Percentiles rank a stretch among this genome's conserved stretches.
Evolutionary conservation across 441 rosid genomes (phyloP).

Genomic region (Gossypium lobatum): DNA sequence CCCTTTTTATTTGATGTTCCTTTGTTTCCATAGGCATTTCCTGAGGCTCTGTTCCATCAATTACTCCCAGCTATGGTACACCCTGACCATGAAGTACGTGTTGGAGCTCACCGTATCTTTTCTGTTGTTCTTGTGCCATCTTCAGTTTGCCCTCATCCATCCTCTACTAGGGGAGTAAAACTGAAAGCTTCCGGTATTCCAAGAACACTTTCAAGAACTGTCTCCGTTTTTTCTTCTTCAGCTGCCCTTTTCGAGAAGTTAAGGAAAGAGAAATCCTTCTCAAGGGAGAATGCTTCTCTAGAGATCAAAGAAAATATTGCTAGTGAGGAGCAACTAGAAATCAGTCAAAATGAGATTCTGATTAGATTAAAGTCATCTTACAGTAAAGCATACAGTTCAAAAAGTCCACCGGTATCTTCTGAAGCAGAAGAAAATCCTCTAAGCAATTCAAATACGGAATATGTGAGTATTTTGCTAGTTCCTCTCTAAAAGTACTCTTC

Average conservation of each 20-base stretch:
- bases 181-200: slow-evolving; percentile 51
- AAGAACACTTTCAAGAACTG: slow-evolving; percentile 84
- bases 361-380: slow-evolving; percentile 43
- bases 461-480: slow-evolving; percentile 27
- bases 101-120: slow-evolving; percentile 72
- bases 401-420: slow-evolving; percentile 27
- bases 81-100: slow-evolving; percentile 64
- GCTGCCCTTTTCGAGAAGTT: slow-evolving; percentile 96
- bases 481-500: background rate
- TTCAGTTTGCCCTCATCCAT: slow-evolving; percentile 50
- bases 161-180: slow-evolving; percentile 23
- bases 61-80: slow-evolving; percentile 74
- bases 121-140: slow-evolving; percentile 85
- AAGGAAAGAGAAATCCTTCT: slow-evolving; percentile 40
- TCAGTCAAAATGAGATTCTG: slow-evolving; percentile 29
- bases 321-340: slow-evolving; percentile 26
- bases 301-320: slow-evolving; percentile 20
- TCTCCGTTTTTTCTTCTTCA: slow-evolving; percentile 95
- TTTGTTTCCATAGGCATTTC: slow-evolving; percentile 51
- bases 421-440: slow-evolving; percentile 22
- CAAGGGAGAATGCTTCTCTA: slow-evolving; percentile 26
- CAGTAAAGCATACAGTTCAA: slow-evolving; percentile 31
- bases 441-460: slow-evolving; percentile 29
- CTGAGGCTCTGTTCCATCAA: slow-evolving; percentile 76
- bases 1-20: slow-evolving; percentile 2